phyloP scores from a whole-genome alignment of 108 stramenopile genomes.

The Pseudonitzschia multiseries region DNA sequence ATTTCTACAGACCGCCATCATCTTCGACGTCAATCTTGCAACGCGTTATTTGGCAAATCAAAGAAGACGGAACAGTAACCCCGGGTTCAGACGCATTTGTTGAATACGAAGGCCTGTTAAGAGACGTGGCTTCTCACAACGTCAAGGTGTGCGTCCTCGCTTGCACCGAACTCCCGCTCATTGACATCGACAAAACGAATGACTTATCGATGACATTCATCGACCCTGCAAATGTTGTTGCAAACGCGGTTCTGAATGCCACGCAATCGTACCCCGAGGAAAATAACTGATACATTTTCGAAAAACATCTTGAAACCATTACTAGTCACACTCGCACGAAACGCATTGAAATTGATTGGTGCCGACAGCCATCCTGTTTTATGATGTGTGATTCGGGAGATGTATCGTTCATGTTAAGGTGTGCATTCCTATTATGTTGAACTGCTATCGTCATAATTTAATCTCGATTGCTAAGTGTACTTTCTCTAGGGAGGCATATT shows the following conservation, averaged over 20 bases:
- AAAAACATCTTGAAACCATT: no score
- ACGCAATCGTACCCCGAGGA: not conserved
- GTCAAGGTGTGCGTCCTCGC: constrained; percentile 9
- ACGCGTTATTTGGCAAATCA: not conserved
- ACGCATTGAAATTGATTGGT: not conserved
- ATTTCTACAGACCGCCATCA: not conserved
- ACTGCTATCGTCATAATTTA: not conserved
- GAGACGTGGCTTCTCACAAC: not conserved
- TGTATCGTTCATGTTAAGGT: not conserved
- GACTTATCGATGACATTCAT: not conserved
- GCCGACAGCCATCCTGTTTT: no score
- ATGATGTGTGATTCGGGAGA: no score
- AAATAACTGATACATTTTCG: not conserved
- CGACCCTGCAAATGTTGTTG: constrained; percentile 7
- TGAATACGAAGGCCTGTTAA: constrained; percentile 1
- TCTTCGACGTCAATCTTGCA: not conserved
- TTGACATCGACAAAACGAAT: not conserved
- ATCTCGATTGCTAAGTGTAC: not conserved
- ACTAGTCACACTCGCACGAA: no score
- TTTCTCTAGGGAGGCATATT: no score
- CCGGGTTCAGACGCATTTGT: not conserved
- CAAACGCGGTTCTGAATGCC: not conserved
- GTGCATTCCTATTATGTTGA: not conserved
- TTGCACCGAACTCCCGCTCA: constrained; percentile 14
- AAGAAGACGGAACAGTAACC: not conserved